These are phyloP conservation scores for Pichia sp. DNA, from an alignment of 1,139 yeast genomes.

Conservation along the genomic window DNA sequence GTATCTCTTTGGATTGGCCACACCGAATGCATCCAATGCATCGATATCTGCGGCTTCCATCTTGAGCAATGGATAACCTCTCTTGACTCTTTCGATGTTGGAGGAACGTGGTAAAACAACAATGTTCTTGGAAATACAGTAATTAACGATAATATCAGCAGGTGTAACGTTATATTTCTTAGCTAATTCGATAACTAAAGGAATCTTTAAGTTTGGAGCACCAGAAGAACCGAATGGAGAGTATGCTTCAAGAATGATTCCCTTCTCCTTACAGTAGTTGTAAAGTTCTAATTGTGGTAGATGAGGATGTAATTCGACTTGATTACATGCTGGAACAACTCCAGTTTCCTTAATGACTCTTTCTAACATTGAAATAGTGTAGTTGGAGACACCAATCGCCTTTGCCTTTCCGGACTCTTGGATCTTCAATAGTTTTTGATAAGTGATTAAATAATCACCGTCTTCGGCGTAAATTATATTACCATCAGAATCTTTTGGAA, in stretches of 20 bases:
- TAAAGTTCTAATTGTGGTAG: slow-evolving; percentile 64
- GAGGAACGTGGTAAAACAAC: slow-evolving; percentile 55
- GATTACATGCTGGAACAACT: slow-evolving; percentile 52
- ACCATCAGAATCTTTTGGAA: slow-evolving; percentile 23
- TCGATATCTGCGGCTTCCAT: slow-evolving; percentile 39
- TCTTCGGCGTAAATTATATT: slow-evolving; percentile 18
- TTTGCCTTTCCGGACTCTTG: slow-evolving; percentile 38
- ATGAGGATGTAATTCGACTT: slow-evolving; percentile 63
- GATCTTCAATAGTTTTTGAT: slow-evolving; percentile 46
- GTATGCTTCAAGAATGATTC: slow-evolving; percentile 61
- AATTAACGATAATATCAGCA: slow-evolving; percentile 50
- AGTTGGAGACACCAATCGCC: slow-evolving; percentile 65
- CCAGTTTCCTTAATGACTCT: slow-evolving; percentile 45
- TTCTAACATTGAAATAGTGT: slow-evolving; percentile 45
- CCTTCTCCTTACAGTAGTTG: slow-evolving; percentile 48
- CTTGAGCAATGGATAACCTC: slow-evolving; percentile 20
- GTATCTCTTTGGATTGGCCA: slow-evolving; percentile 40
- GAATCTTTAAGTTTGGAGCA: slow-evolving; percentile 52
- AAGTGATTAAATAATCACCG: slow-evolving; percentile 43
- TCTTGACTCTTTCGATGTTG: slow-evolving; percentile 35
- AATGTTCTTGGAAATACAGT: slow-evolving; percentile 51
- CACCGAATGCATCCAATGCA: slow-evolving; percentile 44
- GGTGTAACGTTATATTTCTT: slow-evolving; percentile 44
- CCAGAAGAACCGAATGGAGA: slow-evolving; percentile 65
- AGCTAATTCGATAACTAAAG: slow-evolving; percentile 43